Evolutionary conservation across 2,329 filamentous ascomycete genomes (phyloP).

Genomic region (Aureobasidium lini): DNA sequence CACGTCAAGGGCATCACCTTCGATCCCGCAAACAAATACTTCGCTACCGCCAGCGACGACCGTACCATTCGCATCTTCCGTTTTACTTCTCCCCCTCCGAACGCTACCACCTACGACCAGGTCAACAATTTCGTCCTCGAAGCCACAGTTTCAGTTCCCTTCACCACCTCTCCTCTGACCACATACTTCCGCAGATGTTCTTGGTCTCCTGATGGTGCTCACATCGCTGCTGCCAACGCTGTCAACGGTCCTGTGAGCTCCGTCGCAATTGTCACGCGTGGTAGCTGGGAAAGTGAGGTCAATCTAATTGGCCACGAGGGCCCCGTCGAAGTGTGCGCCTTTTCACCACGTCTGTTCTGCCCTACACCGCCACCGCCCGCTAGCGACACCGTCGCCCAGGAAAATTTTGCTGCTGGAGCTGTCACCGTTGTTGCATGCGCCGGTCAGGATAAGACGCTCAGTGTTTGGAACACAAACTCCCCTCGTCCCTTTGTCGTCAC

Average conservation of each 20-base stretch:
- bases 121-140: constrained; percentile 95
- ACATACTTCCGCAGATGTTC: constrained; percentile 96
- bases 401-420: constrained; percentile 34
- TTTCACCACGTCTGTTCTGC: constrained; percentile 84
- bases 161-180: constrained; percentile 84
- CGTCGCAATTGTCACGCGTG: constrained; percentile 88
- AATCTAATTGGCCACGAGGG: constrained; percentile 96
- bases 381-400: constrained; percentile 39
- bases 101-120: constrained; percentile 90
- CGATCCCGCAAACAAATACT: constrained; percentile 98
- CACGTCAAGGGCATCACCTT: constrained; percentile 99
- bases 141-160: constrained; percentile 80
- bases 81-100: constrained; percentile 83
- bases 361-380: constrained; percentile 54
- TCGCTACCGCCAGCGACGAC: constrained; percentile 95
- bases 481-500: constrained; percentile 84
- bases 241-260: constrained; percentile 97
- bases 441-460: constrained; percentile 91
- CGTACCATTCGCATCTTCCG: constrained; percentile 94
- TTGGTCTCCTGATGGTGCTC: constrained; percentile 95
- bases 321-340: constrained; percentile 93
- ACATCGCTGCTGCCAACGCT: constrained; percentile 93
- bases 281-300: constrained; percentile 91
- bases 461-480: constrained; percentile 96
- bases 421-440: constrained; percentile 96